These are phyloP conservation scores for Ascochyta fabae DNA, from an alignment of 2,329 filamentous ascomycete genomes.

Conservation along the genomic window DNA sequence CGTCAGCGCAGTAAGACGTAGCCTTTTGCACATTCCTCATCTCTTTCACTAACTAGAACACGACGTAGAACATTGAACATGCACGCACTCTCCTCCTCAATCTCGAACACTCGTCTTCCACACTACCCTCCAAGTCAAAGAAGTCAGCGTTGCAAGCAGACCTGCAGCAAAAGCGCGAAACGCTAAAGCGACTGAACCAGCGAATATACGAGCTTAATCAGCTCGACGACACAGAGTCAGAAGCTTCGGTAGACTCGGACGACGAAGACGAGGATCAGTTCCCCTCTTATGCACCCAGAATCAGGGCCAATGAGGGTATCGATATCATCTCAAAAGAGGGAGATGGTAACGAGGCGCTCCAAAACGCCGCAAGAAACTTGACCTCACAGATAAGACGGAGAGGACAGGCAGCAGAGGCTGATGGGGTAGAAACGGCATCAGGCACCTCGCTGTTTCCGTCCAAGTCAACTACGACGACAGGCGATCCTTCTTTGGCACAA, in stretches of 20 bases:
- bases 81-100: constrained; percentile 72
- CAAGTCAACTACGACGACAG: constrained; percentile 34
- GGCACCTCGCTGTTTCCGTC: constrained; percentile 52
- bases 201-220: constrained; percentile 72
- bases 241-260: constrained; percentile 46
- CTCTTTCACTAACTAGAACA: constrained; percentile 3
- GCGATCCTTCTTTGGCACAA: constrained; percentile 37
- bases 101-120: constrained; percentile 71
- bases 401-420: constrained; percentile 28
- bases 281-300: constrained; percentile 52
- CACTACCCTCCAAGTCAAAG: constrained; percentile 51
- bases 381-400: constrained; percentile 45
- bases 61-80: constrained; percentile 70
- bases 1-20: constrained; percentile 59
- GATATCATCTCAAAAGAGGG: constrained; percentile 37
- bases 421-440: constrained; percentile 35
- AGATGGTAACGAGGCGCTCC: constrained; percentile 42
- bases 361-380: constrained; percentile 43
- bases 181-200: constrained; percentile 70
- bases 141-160: constrained; percentile 68
- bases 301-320: constrained; percentile 40
- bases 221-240: constrained; percentile 52
- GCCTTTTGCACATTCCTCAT: not conserved
- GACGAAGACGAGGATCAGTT: constrained; percentile 54
- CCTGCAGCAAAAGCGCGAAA: constrained; percentile 68